Conservation (phyloP, 2,329 filamentous ascomycete species). For the Sclerotinia trifoliorum region DNA sequence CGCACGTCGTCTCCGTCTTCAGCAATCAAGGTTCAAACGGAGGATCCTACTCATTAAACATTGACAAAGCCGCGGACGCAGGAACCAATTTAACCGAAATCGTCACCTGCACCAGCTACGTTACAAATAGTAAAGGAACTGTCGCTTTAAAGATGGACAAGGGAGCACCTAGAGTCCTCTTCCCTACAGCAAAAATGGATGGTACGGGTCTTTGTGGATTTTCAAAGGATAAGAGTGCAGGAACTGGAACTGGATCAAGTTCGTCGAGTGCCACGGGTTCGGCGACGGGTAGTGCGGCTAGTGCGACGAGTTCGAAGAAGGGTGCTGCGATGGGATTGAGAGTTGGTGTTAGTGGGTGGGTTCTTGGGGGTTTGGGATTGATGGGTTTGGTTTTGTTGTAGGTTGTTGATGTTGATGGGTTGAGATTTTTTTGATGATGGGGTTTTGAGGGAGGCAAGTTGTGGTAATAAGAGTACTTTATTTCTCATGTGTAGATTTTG, state of each 20-base stretch:
- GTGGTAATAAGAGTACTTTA: too few species aligned
- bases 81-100: slow-evolving; percentile 26
- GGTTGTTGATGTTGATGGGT: background rate
- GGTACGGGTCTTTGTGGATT: slow-evolving; percentile 15
- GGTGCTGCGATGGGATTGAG: background rate
- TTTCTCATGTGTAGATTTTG: too few species aligned
- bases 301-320: slow-evolving; percentile 4
- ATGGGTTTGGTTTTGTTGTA: background rate
- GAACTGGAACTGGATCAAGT: background rate
- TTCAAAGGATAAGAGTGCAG: background rate
- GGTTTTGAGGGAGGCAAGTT: too few species aligned
- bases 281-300: background rate
- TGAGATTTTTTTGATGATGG: too few species aligned
- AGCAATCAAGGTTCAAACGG: slow-evolving; percentile 42
- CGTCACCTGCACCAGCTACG: slow-evolving; percentile 19
- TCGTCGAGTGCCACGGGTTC: background rate
- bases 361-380: background rate
- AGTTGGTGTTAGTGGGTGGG: background rate
- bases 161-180: slow-evolving; percentile 17
- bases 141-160: slow-evolving; percentile 14
- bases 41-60: slow-evolving; percentile 9
- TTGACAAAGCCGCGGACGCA: slow-evolving; percentile 20
- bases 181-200: slow-evolving; percentile 8
- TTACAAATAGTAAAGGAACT: slow-evolving; percentile 3
- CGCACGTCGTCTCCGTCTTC: slow-evolving; percentile 37